phyloP scores from a whole-genome alignment of 371 early-diverging fungal genomes.

The Rhizopus delemar region DNA sequence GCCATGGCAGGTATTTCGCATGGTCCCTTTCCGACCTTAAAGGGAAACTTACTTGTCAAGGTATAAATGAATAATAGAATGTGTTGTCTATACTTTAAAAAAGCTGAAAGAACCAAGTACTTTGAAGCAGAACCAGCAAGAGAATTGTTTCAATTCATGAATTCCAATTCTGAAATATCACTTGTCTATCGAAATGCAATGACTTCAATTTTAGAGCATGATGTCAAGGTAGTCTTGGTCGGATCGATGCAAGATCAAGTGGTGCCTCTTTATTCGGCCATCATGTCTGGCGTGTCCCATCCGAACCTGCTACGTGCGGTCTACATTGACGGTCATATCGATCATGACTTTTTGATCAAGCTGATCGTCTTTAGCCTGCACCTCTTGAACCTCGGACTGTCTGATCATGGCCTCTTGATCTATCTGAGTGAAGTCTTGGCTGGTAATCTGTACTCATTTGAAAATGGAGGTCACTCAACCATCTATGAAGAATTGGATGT shows the following conservation, averaged over 20 bases:
- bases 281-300: slow-evolving; percentile 81
- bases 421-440: slow-evolving; percentile 83
- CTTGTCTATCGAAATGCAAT: slow-evolving; percentile 69
- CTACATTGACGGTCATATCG: slow-evolving; percentile 80
- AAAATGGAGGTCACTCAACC: slow-evolving; percentile 83
- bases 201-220: slow-evolving; percentile 61
- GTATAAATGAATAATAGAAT: slow-evolving; percentile 16
- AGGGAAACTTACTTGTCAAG: slow-evolving; percentile 75
- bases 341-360: slow-evolving; percentile 82
- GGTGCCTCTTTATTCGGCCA: slow-evolving; percentile 90
- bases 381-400: slow-evolving; percentile 82
- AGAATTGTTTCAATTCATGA: slow-evolving; percentile 90
- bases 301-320: slow-evolving; percentile 86
- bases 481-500: slow-evolving; percentile 88
- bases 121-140: slow-evolving; percentile 89
- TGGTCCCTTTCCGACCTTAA: slow-evolving; percentile 85
- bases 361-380: slow-evolving; percentile 80
- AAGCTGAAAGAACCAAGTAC: slow-evolving; percentile 47
- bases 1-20: slow-evolving; percentile 93
- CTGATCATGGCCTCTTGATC: slow-evolving; percentile 82
- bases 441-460: slow-evolving; percentile 80
- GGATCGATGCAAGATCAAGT: slow-evolving; percentile 91
- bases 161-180: slow-evolving; percentile 67
- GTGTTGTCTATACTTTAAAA: background rate
- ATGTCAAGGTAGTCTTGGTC: slow-evolving; percentile 69